phyloP scores from a whole-genome alignment of 106 monocot genomes.

The Dendrobium officinale region DNA sequence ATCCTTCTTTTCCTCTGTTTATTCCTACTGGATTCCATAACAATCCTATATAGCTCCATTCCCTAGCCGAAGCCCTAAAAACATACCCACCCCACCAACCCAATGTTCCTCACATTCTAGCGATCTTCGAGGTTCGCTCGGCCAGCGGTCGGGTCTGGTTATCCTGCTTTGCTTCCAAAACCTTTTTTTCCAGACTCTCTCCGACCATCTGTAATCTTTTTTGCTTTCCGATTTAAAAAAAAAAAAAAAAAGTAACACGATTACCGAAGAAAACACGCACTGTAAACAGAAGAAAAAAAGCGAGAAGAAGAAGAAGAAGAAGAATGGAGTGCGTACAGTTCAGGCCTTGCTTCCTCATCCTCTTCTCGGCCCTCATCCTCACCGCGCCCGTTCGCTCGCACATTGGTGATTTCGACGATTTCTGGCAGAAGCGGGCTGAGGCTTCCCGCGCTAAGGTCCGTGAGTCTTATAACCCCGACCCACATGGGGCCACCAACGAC shows the following conservation, averaged over 20 bases:
- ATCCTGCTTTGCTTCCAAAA: no score
- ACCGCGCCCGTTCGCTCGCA: neutral
- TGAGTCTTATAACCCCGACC: constrained; percentile 11
- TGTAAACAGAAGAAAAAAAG: neutral
- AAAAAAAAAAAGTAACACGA: neutral
- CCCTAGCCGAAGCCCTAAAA: neutral
- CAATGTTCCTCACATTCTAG: neutral
- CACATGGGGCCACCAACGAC: constrained; percentile 6
- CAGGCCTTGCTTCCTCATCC: neutral
- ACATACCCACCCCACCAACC: neutral
- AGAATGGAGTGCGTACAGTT: neutral
- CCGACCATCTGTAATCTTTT: neutral
- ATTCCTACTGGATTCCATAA: neutral
- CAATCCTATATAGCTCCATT: neutral
- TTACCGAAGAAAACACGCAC: no score
- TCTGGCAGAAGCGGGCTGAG: constrained; percentile 8
- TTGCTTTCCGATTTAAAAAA: neutral
- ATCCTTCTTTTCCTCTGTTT: neutral
- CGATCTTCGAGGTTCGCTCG: neutral
- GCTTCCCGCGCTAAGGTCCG: neutral
- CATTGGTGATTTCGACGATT: constrained; percentile 4
- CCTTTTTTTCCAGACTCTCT: neutral
- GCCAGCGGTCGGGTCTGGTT: neutral
- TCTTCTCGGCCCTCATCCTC: neutral
- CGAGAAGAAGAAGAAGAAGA: neutral